Conservation (phyloP, 805 yeast genomes). For the Ogataea thermomethanolica region DNA sequence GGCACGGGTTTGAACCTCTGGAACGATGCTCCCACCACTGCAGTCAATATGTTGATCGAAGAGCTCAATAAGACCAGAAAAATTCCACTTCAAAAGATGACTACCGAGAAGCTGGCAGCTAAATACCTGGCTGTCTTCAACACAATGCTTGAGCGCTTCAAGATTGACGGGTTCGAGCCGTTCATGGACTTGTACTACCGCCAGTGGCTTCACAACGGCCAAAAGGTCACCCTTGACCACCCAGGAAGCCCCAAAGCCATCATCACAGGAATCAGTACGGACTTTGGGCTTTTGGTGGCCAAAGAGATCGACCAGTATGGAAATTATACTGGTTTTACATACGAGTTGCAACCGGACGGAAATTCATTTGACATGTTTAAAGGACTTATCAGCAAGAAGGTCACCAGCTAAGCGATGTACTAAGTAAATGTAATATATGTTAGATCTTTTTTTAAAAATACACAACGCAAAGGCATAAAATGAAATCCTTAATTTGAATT, state of each 20-base stretch:
- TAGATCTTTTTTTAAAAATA: constrained; percentile 15
- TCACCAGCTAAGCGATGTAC: constrained; percentile 3
- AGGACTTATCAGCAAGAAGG: constrained; percentile 73
- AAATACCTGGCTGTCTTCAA: constrained; percentile 63
- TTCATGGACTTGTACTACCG: constrained; percentile 70
- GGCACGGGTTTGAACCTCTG: constrained; percentile 87
- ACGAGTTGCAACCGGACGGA: constrained; percentile 92
- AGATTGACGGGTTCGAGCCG: constrained; percentile 60
- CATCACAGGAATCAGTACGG: constrained; percentile 77
- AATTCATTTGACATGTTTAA: constrained; percentile 93
- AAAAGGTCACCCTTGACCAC: constrained; percentile 60
- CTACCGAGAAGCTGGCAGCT: constrained; percentile 58
- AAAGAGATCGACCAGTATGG: constrained; percentile 53
- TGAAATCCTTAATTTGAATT: constrained; percentile 19
- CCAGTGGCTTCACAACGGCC: constrained; percentile 82
- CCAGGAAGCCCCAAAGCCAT: constrained; percentile 48
- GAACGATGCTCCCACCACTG: constrained; percentile 89
- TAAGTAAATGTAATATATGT: too few relatives aligned
- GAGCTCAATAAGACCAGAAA: constrained; percentile 54
- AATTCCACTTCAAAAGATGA: constrained; percentile 23
- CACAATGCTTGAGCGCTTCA: constrained; percentile 55
- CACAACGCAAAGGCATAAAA: constrained; percentile 17
- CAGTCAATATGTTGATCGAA: constrained; percentile 68
- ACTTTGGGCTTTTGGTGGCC: constrained; percentile 80
- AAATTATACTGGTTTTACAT: constrained; percentile 48